Base-by-base conservation (phyloP, 768 basidiomycete genomes). In the Thelephora ganbajun region DNA sequence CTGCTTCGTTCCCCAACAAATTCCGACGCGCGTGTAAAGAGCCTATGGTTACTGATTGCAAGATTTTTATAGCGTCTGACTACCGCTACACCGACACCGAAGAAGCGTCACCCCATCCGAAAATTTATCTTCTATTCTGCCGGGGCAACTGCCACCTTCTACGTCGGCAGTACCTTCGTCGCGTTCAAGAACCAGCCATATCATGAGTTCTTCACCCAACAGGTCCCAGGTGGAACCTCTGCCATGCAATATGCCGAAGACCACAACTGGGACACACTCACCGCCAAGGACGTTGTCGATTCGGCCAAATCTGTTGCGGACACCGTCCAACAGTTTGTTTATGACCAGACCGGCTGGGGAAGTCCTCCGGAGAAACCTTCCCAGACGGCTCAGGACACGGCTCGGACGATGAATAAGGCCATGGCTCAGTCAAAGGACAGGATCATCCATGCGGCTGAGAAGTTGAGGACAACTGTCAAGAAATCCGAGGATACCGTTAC, bases 191-290 rank as follows among this genome's bases (percentile, higher is more conserved):
- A 76, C 62, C 82, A 80, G 54, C 62, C 69, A 2, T 96, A 93
- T 69, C 80, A 85, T 59, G 84, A 93, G 54, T 72, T 94, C 60
- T 96, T 96, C 70, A 72, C 79, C 48, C 76, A 81, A 55, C 70
- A 75, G 37, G 78, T 92, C 47, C 93, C 93, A 2, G 70, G 87
- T 35, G 91, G 80, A 23, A 74, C 82, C 52, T 59, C 74, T 14
- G 70, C 93, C 63, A 69, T 93, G 35, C 83, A 92, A 50, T 90
- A 79, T 57, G 85, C 83, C 9, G 89, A 96, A 57, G 69, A 73
- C 23, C 69, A 79, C 48, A 73, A 78, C 12, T 92, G 88, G 86
- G 85, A 92, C 55, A 74, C 70, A 5, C 64, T 88, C 51, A 86
- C 87, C 30, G 50, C 77, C 16, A 68, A 73, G 45, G 70, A 80